Evolutionary conservation across 192 early-diverging fungal genomes (phyloP), one percentile per base, ranked within the genome.

Genomic region (Ambispora gerdemannii): DNA sequence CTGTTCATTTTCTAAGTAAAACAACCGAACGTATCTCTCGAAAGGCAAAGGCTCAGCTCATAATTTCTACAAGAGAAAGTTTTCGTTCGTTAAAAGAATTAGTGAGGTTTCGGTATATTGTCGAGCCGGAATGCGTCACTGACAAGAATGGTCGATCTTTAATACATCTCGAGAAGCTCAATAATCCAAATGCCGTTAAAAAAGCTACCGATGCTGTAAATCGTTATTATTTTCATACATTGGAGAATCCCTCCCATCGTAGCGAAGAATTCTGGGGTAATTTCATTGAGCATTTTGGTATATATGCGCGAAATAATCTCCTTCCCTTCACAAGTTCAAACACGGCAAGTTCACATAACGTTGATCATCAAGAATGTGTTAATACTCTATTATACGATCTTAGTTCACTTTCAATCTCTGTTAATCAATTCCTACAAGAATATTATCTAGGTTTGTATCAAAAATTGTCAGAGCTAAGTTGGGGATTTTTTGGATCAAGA

Each of bases 231-330:
- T 49, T 49, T 19, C 47, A 49, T 49, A 49, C 47, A 49, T 49
- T 49, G 19, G 19, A 8, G 10, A 49, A 49, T 19, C 47, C 47
- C 47, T 49, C 47, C 47, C 47, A 49, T 49, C 53, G 53, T 4
- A 56, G 53, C 53, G 20, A 56, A 6, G 53, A 56, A 20, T 56
- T 56, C 20, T 56, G 53, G 53, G 27, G 20, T 7, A 56, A 56
- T 56, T 56, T 56, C 20, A 56, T 56, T 7, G 53, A 56, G 20
- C 53, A 56, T 56, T 56, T 56, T 56, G 53, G 53, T 20, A 27
- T 20, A 56, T 56, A 56, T 56, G 20, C 53, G 19, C 27, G 19
- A 4, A 24, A 56, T 49, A 56, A 56, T 56, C 53, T 27, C 20
- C 53, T 56, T 56, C 53, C 53, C 20, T 56, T 24, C 20, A 56